Percentiles rank a stretch among this genome's conserved stretches.
These are phyloP conservation scores for Biscogniauxia marginata DNA, from an alignment of 2,329 filamentous ascomycete genomes.

Conservation along the genomic window DNA sequence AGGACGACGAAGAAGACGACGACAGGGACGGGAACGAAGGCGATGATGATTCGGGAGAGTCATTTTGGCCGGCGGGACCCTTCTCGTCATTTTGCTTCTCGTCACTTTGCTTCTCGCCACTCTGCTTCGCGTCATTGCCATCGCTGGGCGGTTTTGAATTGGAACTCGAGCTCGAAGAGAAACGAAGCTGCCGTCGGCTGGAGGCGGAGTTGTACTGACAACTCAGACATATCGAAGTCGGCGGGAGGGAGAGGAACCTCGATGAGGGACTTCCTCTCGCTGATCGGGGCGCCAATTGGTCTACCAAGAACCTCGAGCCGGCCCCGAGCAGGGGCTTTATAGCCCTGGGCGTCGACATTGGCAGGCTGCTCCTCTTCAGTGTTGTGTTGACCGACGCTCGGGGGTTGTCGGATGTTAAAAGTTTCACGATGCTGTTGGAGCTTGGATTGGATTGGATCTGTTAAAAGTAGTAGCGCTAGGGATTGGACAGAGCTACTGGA, in stretches of 20 bases:
- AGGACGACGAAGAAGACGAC: conserved; percentile 15
- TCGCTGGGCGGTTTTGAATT: conserved; percentile 15
- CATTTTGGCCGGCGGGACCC: background rate
- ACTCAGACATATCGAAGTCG: conserved; percentile 28
- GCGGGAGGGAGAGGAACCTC: conserved; percentile 23
- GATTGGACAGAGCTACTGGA: background rate
- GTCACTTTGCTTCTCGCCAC: background rate
- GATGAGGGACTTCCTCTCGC: conserved; percentile 5
- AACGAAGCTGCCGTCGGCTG: conserved; percentile 22
- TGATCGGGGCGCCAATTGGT: conserved; percentile 26
- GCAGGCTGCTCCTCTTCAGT: background rate
- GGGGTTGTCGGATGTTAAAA: background rate
- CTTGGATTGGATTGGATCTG: background rate
- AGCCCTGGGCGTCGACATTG: conserved; percentile 29
- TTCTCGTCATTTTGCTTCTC: background rate
- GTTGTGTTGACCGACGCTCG: background rate
- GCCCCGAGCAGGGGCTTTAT: conserved; percentile 27
- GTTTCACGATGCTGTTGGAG: conserved; percentile 1
- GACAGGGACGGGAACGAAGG: conserved; percentile 2
- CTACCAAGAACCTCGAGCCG: conserved; percentile 26
- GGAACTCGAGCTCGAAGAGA: conserved; percentile 30
- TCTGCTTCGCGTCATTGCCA: conserved; percentile 1
- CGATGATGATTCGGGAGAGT: background rate
- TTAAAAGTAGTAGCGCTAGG: background rate
- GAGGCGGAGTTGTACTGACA: conserved; percentile 24